phyloP scores from a whole-genome alignment of 2,329 filamentous ascomycete species.

The Grosmannia clavigera region DNA sequence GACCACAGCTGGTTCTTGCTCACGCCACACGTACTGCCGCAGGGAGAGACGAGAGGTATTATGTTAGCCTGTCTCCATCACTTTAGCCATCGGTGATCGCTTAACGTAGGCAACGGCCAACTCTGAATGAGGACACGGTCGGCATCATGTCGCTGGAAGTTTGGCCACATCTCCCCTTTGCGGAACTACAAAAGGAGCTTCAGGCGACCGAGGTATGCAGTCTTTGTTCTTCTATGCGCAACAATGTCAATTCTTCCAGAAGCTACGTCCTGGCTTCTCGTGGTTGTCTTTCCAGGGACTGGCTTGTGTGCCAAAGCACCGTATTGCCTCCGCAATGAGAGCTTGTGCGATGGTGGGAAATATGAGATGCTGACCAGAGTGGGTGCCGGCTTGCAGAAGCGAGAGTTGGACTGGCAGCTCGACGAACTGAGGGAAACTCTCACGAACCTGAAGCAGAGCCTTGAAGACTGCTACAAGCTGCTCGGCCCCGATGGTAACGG shows the following conservation, averaged over 20 bases:
- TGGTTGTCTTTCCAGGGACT: neutral
- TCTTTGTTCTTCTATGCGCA: neutral
- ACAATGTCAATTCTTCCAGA: neutral
- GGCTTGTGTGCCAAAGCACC: neutral
- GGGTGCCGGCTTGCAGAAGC: conserved; percentile 24
- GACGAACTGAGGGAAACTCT: conserved; percentile 35
- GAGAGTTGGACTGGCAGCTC: conserved; percentile 44
- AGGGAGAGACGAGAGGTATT: neutral
- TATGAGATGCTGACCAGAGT: conserved; percentile 16
- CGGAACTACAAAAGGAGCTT: conserved; percentile 36
- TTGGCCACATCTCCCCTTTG: conserved; percentile 41
- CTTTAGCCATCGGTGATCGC: neutral
- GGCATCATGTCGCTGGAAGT: conserved; percentile 42
- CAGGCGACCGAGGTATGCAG: conserved; percentile 35
- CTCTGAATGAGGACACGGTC: neutral
- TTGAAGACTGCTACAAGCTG: conserved; percentile 80
- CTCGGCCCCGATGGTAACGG: conserved; percentile 76
- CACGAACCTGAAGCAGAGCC: conserved; percentile 44
- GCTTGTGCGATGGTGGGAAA: neutral
- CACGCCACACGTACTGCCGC: neutral
- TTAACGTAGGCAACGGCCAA: conserved; percentile 11
- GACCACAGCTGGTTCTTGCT: neutral
- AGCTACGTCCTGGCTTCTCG: neutral
- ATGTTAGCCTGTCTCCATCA: neutral
- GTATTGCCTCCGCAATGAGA: neutral